A percentile compares a stretch with the other conserved stretches of the same genome.
Conservation (phyloP, 2,329 filamentous ascomycete species). For the Fusarium nodosum region DNA sequence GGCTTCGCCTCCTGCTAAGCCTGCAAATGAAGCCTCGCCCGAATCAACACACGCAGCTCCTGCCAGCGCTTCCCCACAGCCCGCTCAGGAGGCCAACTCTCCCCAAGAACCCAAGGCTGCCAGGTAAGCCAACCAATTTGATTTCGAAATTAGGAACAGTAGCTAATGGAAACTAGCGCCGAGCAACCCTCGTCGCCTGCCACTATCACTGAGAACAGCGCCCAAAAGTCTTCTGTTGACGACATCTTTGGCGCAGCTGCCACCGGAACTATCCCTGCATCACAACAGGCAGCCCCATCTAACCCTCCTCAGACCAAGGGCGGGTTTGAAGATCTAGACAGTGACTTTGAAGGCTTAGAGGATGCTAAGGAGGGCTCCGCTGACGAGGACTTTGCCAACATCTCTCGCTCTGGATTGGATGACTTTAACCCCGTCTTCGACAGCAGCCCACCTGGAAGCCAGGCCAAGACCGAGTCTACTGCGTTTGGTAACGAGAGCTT, state of each 20-base stretch:
- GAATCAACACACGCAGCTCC: conserved; percentile 19
- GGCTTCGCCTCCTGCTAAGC: conserved; percentile 62
- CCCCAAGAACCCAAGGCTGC: conserved; percentile 41
- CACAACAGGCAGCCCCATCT: conserved; percentile 51
- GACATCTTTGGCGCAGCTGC: conserved; percentile 60
- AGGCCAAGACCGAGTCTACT: conserved; percentile 66
- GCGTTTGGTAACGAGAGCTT: conserved; percentile 69
- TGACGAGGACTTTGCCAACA: conserved; percentile 83
- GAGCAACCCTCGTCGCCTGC: conserved; percentile 53
- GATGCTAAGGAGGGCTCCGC: conserved; percentile 85
- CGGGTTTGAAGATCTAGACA: conserved; percentile 81
- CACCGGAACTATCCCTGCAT: conserved; percentile 46
- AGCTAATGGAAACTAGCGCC: conserved; percentile 41
- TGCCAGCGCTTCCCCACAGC: conserved; percentile 37
- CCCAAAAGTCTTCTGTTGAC: conserved; percentile 55
- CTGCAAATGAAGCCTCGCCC: conserved; percentile 37
- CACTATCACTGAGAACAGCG: conserved; percentile 48
- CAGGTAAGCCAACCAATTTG: conserved; percentile 43
- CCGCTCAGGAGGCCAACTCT: conserved; percentile 45
- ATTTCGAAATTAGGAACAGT: neutral
- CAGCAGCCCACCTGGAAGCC: conserved; percentile 71
- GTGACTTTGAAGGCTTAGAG: conserved; percentile 85
- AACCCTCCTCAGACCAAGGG: conserved; percentile 58
- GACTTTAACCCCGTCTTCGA: conserved; percentile 89
- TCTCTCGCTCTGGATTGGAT: conserved; percentile 77